Conservation (phyloP, 192 early-diverging fungal species). For the Umbelopsis isabellina region DNA sequence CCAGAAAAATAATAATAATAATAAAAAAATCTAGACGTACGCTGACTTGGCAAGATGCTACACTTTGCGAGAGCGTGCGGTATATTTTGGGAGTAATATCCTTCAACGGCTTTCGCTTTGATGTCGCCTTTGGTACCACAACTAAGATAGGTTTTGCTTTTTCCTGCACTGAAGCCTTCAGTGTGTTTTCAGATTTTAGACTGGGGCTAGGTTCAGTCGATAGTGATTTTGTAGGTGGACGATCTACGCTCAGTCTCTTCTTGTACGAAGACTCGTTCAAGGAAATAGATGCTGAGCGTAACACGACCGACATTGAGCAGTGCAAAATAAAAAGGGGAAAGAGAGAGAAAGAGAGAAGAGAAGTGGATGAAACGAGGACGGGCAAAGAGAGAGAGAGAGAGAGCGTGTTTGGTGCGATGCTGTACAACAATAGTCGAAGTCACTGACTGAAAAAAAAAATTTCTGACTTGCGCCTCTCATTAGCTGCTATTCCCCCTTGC, state of each 20-base stretch:
- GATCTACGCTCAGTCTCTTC: conserved; percentile 14
- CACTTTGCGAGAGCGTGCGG: background rate
- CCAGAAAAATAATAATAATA: conserved; percentile 7
- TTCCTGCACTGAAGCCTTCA: background rate
- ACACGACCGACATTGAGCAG: conserved; percentile 4
- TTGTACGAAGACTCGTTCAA: background rate
- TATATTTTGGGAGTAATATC: conserved; percentile 19
- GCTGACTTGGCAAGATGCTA: conserved; percentile 8
- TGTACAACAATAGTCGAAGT: conserved; percentile 23
- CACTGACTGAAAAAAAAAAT: conserved; percentile 16
- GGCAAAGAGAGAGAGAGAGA: conserved; percentile 7
- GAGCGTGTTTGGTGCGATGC: background rate
- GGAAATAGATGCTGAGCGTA: conserved; percentile 10
- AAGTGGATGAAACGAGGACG: background rate
- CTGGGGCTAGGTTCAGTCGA: background rate
- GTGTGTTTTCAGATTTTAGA: background rate
- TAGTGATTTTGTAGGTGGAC: conserved; percentile 3
- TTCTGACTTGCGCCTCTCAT: conserved; percentile 3
- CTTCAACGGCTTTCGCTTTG: conserved; percentile 19
- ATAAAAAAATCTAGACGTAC: background rate
- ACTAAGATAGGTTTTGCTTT: background rate
- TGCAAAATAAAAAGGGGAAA: background rate
- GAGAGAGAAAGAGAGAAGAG: conserved; percentile 13
- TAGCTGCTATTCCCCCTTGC: background rate
- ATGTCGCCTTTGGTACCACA: background rate